Conservation (phyloP, 1,284 basidiomycete species). For the Cryptococcus neoformans region DNA sequence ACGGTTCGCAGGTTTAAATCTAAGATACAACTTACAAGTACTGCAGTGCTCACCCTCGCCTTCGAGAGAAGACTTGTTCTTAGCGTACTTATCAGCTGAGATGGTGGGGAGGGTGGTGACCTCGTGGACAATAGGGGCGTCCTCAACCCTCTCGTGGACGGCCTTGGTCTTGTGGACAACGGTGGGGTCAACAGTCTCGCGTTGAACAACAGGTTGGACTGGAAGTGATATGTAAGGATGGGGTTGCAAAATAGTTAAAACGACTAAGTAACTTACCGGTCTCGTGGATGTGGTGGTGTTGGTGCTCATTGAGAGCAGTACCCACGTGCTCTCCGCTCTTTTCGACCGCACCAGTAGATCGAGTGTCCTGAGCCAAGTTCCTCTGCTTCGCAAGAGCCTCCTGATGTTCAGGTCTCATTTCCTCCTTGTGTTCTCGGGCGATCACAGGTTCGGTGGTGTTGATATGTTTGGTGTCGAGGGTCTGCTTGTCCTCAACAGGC, state of each 20-base stretch:
- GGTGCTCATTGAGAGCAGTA: slow-evolving; percentile 40
- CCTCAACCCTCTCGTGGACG: slow-evolving; percentile 45
- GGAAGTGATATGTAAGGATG: neutral
- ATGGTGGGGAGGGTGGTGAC: slow-evolving; percentile 41
- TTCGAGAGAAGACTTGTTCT: neutral
- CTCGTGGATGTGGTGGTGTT: slow-evolving; percentile 48
- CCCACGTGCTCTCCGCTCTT: slow-evolving; percentile 29
- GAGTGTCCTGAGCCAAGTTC: slow-evolving; percentile 28
- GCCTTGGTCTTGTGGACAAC: slow-evolving; percentile 45
- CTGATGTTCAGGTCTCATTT: slow-evolving; percentile 48
- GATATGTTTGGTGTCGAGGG: slow-evolving; percentile 39
- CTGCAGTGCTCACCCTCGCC: neutral
- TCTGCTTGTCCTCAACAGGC: slow-evolving; percentile 40
- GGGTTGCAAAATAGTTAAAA: neutral
- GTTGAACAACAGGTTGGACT: slow-evolving; percentile 48
- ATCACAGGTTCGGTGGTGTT: slow-evolving; percentile 31
- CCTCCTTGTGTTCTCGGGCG: slow-evolving; percentile 41
- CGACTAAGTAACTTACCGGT: slow-evolving; percentile 19
- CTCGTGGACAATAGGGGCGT: slow-evolving; percentile 42
- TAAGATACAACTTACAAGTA: neutral
- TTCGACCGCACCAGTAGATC: slow-evolving; percentile 26
- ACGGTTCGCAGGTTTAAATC: too few relatives aligned
- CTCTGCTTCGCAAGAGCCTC: slow-evolving; percentile 43
- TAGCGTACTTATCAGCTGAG: slow-evolving; percentile 4
- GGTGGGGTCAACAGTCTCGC: slow-evolving; percentile 46